Conservation (phyloP, 768 basidiomycete genomes). For the Neoboletus brunneissimus region DNA sequence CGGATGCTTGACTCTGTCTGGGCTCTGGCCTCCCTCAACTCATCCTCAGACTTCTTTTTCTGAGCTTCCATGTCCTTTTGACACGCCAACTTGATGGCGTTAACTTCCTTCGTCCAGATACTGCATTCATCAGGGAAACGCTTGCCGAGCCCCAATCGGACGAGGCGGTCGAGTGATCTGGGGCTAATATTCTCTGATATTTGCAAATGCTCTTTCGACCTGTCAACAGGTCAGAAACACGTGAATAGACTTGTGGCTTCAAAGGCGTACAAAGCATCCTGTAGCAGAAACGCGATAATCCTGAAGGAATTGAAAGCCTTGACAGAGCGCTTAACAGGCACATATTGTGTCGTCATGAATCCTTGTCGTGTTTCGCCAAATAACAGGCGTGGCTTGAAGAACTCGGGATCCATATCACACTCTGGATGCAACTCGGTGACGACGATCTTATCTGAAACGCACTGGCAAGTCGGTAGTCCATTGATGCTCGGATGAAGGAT, state of each 20-base stretch:
- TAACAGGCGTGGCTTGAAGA: conserved; percentile 34
- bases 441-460: conserved; percentile 19
- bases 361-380: conserved; percentile 44
- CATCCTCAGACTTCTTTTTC: conserved; percentile 13
- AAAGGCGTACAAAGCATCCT: conserved; percentile 25
- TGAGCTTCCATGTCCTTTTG: conserved; percentile 1
- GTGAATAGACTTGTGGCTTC: background rate
- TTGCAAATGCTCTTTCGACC: conserved; percentile 26
- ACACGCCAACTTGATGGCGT: background rate
- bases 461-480: background rate
- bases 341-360: conserved; percentile 34
- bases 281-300: conserved; percentile 15
- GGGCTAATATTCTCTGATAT: conserved; percentile 23
- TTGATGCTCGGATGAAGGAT: background rate
- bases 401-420: conserved; percentile 15
- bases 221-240: conserved; percentile 8
- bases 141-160: conserved; percentile 30
- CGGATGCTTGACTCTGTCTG: conserved; percentile 22
- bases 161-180: conserved; percentile 28
- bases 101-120: conserved; percentile 25
- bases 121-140: conserved; percentile 27
- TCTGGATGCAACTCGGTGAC: conserved; percentile 20
- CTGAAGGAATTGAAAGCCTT: conserved; percentile 5
- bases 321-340: conserved; percentile 16
- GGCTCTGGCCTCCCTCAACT: conserved; percentile 6